Conservation (phyloP, 2,329 filamentous ascomycete genomes). For the Neonectria hederae region DNA sequence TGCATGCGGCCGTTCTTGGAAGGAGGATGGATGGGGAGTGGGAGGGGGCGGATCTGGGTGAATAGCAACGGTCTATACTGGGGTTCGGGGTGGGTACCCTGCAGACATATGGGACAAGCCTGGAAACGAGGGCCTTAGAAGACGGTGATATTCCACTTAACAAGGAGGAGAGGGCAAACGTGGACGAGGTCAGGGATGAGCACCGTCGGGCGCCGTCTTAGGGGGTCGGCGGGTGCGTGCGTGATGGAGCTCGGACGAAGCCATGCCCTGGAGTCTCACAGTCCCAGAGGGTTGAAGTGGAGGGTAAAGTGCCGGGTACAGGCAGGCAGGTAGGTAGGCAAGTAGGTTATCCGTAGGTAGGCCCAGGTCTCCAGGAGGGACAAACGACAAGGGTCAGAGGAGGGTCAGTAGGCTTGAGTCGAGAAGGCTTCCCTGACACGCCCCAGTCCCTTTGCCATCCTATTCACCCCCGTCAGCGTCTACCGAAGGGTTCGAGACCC, state of each 20-base stretch:
- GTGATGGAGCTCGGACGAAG: constrained; percentile 41
- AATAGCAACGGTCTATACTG: constrained; percentile 40
- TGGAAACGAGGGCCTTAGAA: constrained; percentile 31
- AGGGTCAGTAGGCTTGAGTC: constrained; percentile 36
- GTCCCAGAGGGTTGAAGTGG: constrained; percentile 34
- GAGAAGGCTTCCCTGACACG: constrained; percentile 39
- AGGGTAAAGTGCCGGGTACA: constrained; percentile 43
- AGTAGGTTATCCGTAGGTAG: neutral
- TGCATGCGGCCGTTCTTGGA: constrained; percentile 60
- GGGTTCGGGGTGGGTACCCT: constrained; percentile 38
- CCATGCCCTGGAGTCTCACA: constrained; percentile 32
- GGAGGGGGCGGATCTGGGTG: constrained; percentile 42
- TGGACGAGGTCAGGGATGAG: constrained; percentile 31
- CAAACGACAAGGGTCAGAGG: constrained; percentile 27
- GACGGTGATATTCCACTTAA: constrained; percentile 33
- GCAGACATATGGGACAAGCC: constrained; percentile 34
- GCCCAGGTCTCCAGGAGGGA: constrained; percentile 26
- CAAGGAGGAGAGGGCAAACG: constrained; percentile 21
- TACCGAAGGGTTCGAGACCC: constrained; percentile 47
- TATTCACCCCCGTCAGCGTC: constrained; percentile 44
- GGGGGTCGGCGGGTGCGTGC: constrained; percentile 32
- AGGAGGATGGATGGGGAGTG: constrained; percentile 54
- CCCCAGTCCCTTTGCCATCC: constrained; percentile 39
- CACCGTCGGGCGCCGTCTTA: constrained; percentile 33
- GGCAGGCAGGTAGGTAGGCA: constrained; percentile 31